Conservation (phyloP, 2,329 filamentous ascomycete species). For the Acrodontium crateriforme region DNA sequence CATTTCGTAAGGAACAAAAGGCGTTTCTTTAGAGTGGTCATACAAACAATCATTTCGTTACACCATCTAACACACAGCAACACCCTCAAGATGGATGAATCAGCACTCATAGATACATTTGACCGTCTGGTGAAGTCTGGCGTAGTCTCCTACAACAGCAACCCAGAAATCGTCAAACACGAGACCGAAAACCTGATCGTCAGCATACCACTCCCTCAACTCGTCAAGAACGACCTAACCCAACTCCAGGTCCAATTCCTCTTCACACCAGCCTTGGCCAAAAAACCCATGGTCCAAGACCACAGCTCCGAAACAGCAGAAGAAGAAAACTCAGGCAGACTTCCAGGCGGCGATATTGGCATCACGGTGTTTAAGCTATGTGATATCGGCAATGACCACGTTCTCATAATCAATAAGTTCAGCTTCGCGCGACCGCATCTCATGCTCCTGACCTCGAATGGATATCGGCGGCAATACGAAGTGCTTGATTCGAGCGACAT, state of each 20-base stretch:
- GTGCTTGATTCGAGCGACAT: not conserved
- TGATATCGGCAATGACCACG: not conserved
- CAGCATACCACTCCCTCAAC: slow-evolving; percentile 2
- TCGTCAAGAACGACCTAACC: slow-evolving; percentile 2
- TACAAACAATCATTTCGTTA: too few relatives aligned
- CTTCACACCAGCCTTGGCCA: slow-evolving; percentile 1
- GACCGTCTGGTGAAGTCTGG: too few relatives aligned
- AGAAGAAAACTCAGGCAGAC: not conserved
- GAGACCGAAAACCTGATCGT: too few relatives aligned
- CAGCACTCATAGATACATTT: too few relatives aligned
- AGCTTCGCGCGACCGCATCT: slow-evolving; percentile 2
- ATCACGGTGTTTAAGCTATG: slow-evolving; percentile 1
- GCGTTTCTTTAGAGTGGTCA: too few relatives aligned
- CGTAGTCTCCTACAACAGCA: too few relatives aligned
- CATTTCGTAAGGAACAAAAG: too few relatives aligned
- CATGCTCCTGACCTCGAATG: slow-evolving; percentile 3
- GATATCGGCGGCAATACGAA: slow-evolving; percentile 1
- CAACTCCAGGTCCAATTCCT: slow-evolving; percentile 2
- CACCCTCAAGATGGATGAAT: too few relatives aligned
- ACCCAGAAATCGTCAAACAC: too few relatives aligned
- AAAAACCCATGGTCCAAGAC: not conserved
- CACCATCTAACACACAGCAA: too few relatives aligned
- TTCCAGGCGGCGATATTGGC: slow-evolving; percentile 2
- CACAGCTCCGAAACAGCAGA: not conserved
- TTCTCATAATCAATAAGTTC: slow-evolving; percentile 3